Evolutionary conservation across 495 filamentous ascomycete species (phyloP), one percentile per base, ranked within the genome.

Genomic region (Annulohypoxylon bovei): DNA sequence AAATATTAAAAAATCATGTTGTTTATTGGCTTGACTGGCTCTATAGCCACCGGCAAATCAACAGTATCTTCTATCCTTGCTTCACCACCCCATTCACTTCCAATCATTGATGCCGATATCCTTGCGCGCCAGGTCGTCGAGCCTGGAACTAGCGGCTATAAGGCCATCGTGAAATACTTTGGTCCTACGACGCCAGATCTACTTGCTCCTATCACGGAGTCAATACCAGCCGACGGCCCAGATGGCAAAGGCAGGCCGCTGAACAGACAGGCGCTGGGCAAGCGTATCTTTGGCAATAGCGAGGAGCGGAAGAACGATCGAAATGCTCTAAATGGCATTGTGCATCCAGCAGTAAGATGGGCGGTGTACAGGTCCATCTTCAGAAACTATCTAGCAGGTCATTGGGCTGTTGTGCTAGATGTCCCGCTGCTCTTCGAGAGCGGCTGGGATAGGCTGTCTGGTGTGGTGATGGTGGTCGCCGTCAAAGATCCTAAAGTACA

Each of bases 1-100:
- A 23, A 28, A 23, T n/a, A 69, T 9, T 53, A 6, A 4, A 72
- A 83, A 62, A n/a, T n/a, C 53, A 99, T 99, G 96, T 88, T 99
- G 58, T 87, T 99, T 73, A 92, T 99, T 76, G 95, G 95, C 70
- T 90, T 99, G 27, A 99, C 95, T 35, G 95, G 95, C 81, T 97
- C 94, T 65, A 97, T 99, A 78, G 95, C 95, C 35, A 98, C 96
- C 3, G 95, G 96, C 77, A 99, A 99, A 88, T 96, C 94, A 33
- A 99, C 96, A 69, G 95, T 97, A 68, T 97, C 95, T 39, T 76
- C 83, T 61, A 82, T 97, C 72, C 93, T 99, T 78, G 86, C 89
- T 59, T 81, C 85, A 0, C 85, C 92, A 0, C 94, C 94, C 9
- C 90, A 98, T 84, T 87, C 86, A 72, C 88, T 98, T 76, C 95